Conservation (phyloP, 257 asterid species). For the Misopates orontium region DNA sequence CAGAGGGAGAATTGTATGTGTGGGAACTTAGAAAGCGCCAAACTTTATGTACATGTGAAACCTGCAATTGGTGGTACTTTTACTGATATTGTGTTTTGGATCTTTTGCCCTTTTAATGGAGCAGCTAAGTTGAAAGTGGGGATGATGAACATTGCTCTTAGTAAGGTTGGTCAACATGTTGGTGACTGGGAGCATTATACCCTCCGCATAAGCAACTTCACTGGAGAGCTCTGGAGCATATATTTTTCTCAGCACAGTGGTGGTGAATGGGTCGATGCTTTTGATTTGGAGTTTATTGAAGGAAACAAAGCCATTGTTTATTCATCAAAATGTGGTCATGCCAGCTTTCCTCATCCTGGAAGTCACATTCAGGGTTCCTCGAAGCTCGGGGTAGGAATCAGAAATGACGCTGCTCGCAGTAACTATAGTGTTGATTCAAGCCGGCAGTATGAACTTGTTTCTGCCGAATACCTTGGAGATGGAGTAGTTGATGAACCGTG, state of each 20-base stretch:
- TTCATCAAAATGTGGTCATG: conserved; percentile 81
- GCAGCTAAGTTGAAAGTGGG: conserved; percentile 78
- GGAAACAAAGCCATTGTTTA: conserved; percentile 77
- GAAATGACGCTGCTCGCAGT: conserved; percentile 73
- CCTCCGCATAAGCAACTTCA: conserved; percentile 80
- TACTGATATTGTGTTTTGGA: conserved; percentile 89
- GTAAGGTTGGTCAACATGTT: conserved; percentile 82
- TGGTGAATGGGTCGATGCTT: conserved; percentile 77
- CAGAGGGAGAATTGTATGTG: conserved; percentile 43
- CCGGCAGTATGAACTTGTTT: conserved; percentile 60
- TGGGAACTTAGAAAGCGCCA: conserved; percentile 76
- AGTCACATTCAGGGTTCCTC: conserved; percentile 78
- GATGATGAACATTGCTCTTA: conserved; percentile 50
- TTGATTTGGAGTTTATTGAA: conserved; percentile 65
- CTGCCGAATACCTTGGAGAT: conserved; percentile 84
- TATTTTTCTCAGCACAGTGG: conserved; percentile 98
- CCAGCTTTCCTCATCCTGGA: conserved; percentile 91
- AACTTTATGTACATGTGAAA: conserved; percentile 78
- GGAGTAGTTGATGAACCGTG: conserved; percentile 61
- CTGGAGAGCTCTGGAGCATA: conserved; percentile 80
- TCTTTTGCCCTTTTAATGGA: conserved; percentile 89
- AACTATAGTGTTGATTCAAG: conserved; percentile 62
- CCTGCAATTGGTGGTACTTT: conserved; percentile 87
- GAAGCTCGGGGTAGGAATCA: conserved; percentile 77
- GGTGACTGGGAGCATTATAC: conserved; percentile 99